A percentile compares a stretch with the other conserved stretches of the same genome.
phyloP scores from a whole-genome alignment of 2,329 filamentous ascomycete genomes.

The Fusarium globosum region DNA sequence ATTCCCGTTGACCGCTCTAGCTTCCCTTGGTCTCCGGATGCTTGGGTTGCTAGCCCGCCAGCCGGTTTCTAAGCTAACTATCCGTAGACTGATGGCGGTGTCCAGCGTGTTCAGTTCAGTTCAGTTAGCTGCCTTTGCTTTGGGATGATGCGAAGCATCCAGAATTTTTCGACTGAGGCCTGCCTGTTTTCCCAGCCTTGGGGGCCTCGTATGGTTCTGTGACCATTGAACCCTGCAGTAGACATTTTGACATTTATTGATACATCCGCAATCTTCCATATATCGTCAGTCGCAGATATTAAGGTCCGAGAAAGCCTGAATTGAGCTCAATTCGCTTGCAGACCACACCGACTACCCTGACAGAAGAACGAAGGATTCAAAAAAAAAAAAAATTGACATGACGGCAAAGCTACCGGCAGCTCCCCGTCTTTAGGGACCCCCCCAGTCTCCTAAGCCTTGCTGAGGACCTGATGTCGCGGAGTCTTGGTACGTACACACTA shows the following conservation, averaged over 20 bases:
- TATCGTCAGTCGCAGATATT: background rate
- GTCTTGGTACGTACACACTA: conserved; percentile 35
- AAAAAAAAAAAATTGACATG: conserved; percentile 23
- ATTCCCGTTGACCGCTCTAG: conserved; percentile 45
- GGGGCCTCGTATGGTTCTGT: conserved; percentile 34
- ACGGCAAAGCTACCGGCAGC: conserved; percentile 43
- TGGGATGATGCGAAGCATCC: conserved; percentile 34
- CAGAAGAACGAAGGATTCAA: background rate
- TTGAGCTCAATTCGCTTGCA: background rate
- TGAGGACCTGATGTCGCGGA: conserved; percentile 35
- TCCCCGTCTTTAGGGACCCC: conserved; percentile 42
- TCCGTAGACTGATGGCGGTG: conserved; percentile 38
- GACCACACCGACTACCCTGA: conserved; percentile 33
- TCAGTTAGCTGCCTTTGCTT: conserved; percentile 32
- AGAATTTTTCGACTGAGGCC: conserved; percentile 37
- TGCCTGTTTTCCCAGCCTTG: conserved; percentile 26
- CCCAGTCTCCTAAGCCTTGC: conserved; percentile 43
- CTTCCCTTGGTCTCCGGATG: conserved; percentile 37
- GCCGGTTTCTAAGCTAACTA: conserved; percentile 39
- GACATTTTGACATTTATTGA: background rate
- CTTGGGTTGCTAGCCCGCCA: conserved; percentile 41
- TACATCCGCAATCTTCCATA: background rate
- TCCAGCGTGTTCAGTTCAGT: conserved; percentile 39
- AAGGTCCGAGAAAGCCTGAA: background rate
- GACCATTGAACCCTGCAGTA: background rate